Evolutionary conservation across 495 filamentous ascomycete genomes (phyloP).

Genomic region (Parathielavia hyrcaniae): DNA sequence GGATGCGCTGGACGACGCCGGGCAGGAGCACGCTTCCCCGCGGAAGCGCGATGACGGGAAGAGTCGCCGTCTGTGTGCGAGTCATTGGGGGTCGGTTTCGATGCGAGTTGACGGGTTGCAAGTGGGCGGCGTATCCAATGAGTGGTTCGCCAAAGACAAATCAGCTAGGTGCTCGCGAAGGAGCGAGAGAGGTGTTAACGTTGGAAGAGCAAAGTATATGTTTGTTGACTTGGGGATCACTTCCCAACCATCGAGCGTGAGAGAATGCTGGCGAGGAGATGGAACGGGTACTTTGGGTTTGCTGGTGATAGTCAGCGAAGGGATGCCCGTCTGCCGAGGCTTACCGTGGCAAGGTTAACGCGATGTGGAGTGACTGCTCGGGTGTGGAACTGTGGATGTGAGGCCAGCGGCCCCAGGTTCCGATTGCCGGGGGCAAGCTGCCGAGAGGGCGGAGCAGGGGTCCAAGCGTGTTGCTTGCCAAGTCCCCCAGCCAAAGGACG

Average conservation of each 20-base stretch:
- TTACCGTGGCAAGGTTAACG: too few relatives aligned
- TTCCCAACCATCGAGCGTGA: constrained; percentile 1
- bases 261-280: neutral
- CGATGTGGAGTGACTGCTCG: neutral
- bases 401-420: neutral
- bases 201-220: neutral
- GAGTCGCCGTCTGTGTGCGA: constrained; percentile 35
- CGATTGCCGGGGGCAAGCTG: neutral
- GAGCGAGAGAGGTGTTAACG: neutral
- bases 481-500: neutral
- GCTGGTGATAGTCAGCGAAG: constrained; percentile 1
- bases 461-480: neutral
- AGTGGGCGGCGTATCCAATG: neutral
- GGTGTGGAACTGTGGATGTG: neutral
- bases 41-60: constrained; percentile 72
- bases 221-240: neutral
- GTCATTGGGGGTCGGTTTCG: constrained; percentile 12
- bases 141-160: neutral
- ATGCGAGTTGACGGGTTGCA: neutral
- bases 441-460: neutral
- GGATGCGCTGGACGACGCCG: constrained; percentile 68
- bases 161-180: neutral
- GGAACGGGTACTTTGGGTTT: neutral
- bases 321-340: constrained; percentile 11
- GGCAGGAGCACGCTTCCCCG: constrained; percentile 72